phyloP scores from a whole-genome alignment of 495 filamentous ascomycete species.

The Neurospora sp. region DNA sequence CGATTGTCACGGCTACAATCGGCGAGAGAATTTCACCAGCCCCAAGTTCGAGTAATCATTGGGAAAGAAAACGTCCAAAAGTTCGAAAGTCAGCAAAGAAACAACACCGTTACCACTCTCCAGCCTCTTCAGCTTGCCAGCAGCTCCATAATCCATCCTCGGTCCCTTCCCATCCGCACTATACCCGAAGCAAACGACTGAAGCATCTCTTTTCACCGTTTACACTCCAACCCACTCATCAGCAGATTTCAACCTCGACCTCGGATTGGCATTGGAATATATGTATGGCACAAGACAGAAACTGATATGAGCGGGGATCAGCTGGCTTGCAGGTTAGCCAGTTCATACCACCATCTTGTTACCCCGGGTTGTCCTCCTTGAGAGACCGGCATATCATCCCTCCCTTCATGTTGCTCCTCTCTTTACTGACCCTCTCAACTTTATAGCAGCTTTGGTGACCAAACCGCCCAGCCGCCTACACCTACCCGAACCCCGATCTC shows the following conservation, averaged over 20 bases:
- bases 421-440: constrained; percentile 3
- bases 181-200: not conserved
- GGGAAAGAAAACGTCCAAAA: not conserved
- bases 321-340: constrained; percentile 57
- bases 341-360: constrained; percentile 7
- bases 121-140: not conserved
- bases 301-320: constrained; percentile 71
- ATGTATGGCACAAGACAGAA: constrained; percentile 18
- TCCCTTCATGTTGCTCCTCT: not conserved
- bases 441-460: constrained; percentile 59
- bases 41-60: not conserved
- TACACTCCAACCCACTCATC: not conserved
- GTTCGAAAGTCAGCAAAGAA: not conserved
- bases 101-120: not conserved
- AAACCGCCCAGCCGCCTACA: constrained; percentile 67
- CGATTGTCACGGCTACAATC: not conserved
- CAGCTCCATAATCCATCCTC: not conserved
- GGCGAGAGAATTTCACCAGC: not conserved
- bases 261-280: constrained; percentile 3
- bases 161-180: not conserved
- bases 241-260: not conserved
- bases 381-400: not conserved
- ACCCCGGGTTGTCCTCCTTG: not conserved
- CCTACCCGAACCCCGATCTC: constrained; percentile 66
- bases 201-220: not conserved